Percentiles rank a stretch among this genome's conserved stretches.
Conservation (phyloP, 2,329 filamentous ascomycete species). For the Curvularia eragrostidis region DNA sequence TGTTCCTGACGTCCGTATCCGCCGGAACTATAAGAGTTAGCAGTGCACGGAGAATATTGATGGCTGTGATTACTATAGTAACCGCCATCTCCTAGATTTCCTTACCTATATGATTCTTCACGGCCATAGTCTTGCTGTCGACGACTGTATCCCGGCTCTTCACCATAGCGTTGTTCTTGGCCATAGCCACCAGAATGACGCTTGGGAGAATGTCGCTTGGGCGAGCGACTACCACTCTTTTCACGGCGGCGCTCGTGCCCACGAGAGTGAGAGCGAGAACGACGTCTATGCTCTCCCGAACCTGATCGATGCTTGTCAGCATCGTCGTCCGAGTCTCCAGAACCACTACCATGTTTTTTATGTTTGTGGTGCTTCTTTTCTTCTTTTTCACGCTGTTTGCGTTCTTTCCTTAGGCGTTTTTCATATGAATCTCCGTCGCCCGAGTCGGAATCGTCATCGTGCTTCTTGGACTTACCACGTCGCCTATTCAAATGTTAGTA, state of each 20-base stretch:
- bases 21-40: constrained; percentile 9
- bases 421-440: constrained; percentile 40
- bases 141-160: constrained; percentile 21
- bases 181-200: constrained; percentile 33
- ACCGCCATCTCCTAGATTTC: constrained; percentile 2
- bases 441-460: constrained; percentile 42
- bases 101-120: constrained; percentile 12
- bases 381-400: constrained; percentile 32
- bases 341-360: constrained; percentile 23
- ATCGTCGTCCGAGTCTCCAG: constrained; percentile 24
- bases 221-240: constrained; percentile 31
- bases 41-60: neutral
- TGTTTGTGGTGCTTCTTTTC: constrained; percentile 27
- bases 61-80: constrained; percentile 1
- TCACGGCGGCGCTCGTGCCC: constrained; percentile 26
- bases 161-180: constrained; percentile 35
- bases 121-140: constrained; percentile 19
- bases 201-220: too few relatives aligned
- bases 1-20: constrained; percentile 15
- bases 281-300: constrained; percentile 24
- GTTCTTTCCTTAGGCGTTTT: constrained; percentile 29
- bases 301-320: constrained; percentile 32
- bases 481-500: constrained; percentile 35
- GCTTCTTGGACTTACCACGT: constrained; percentile 50
- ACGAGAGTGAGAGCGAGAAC: constrained; percentile 18